Evolutionary conservation across 2,329 filamentous ascomycete genomes (phyloP).

Genomic region (Talaromyces rugulosus): DNA sequence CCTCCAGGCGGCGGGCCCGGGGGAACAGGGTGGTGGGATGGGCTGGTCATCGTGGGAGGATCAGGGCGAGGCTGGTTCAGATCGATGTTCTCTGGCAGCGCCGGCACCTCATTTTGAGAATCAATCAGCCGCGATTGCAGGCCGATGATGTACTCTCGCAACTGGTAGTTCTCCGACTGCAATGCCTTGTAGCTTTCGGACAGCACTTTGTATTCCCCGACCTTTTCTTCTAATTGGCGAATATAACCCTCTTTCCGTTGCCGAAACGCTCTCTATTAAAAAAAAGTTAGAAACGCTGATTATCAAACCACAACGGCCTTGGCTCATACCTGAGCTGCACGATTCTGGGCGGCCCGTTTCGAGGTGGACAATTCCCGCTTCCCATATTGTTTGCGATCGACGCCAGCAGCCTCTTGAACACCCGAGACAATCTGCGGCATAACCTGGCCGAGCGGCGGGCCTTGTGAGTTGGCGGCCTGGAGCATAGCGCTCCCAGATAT

Average conservation of each 20-base stretch:
- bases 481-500: conserved; percentile 52
- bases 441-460: conserved; percentile 19
- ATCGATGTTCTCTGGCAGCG: conserved; percentile 75
- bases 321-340: conserved; percentile 78
- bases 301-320: not conserved
- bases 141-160: conserved; percentile 89
- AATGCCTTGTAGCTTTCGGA: conserved; percentile 74
- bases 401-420: conserved; percentile 34
- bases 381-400: conserved; percentile 62
- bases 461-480: conserved; percentile 24
- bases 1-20: conserved; percentile 17
- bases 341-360: conserved; percentile 93
- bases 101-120: conserved; percentile 75
- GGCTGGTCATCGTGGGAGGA: conserved; percentile 16
- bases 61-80: conserved; percentile 53
- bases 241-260: conserved; percentile 98
- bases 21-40: conserved; percentile 16
- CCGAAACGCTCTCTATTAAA: conserved; percentile 78
- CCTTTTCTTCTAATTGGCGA: conserved; percentile 92
- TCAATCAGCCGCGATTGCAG: conserved; percentile 85
- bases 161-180: conserved; percentile 81
- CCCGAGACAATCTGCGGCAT: conserved; percentile 25
- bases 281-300: not conserved
- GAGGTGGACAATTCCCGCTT: conserved; percentile 92
- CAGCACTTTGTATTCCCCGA: conserved; percentile 72